Conservation (phyloP, 768 basidiomycete species). For the Lactarius hengduanensis region DNA sequence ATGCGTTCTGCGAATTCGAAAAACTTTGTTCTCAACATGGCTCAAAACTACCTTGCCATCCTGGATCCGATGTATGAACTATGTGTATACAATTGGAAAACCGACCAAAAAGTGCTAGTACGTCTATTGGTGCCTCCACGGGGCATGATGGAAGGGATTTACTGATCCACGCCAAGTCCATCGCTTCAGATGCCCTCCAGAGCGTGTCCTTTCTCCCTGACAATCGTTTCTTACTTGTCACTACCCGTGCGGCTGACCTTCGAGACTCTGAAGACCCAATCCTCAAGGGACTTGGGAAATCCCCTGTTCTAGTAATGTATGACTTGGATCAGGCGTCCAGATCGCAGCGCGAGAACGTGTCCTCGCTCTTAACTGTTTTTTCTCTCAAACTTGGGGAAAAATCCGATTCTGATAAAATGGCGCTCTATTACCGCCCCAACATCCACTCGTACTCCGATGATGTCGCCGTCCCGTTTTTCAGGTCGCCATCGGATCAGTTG, state of each 20-base stretch:
- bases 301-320: not conserved
- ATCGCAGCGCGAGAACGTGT: not conserved
- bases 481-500: conserved; percentile 5
- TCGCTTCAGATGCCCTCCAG: not conserved
- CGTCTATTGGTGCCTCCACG: not conserved
- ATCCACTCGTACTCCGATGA: conserved; percentile 8
- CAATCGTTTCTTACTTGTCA: conserved; percentile 7
- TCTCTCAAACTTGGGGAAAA: not conserved
- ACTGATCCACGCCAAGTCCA: conserved; percentile 1
- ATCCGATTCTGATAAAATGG: not conserved
- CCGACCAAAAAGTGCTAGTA: conserved; percentile 9
- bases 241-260: not conserved
- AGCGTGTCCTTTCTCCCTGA: conserved; percentile 2
- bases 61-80: not conserved
- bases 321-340: not conserved
- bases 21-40: not conserved
- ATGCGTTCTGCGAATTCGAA: not conserved
- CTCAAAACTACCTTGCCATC: conserved; percentile 3
- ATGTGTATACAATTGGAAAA: conserved; percentile 14
- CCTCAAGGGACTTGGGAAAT: not conserved
- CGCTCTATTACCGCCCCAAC: not conserved
- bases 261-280: too few relatives aligned
- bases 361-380: not conserved
- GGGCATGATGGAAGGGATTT: not conserved
- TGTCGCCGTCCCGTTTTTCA: conserved; percentile 15